Conservation (phyloP, 805 yeast genomes). For the Pichia thaimueangensis region DNA sequence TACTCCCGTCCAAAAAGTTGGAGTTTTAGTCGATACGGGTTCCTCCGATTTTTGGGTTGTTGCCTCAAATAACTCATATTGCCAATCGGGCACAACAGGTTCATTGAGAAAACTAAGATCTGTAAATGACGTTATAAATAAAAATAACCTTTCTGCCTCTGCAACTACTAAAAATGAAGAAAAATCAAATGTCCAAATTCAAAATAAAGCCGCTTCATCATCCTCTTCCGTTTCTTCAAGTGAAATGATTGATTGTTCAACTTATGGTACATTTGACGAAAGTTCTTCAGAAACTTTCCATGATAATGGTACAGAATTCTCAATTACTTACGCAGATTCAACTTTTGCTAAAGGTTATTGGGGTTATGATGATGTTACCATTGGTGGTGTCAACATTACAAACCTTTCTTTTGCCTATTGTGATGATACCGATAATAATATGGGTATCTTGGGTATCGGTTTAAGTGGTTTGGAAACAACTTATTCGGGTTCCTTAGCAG, state of each 20-base stretch:
- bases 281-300: slow-evolving; percentile 33
- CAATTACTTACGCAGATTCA: slow-evolving; percentile 42
- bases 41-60: slow-evolving; percentile 70
- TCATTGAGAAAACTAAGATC: slow-evolving; percentile 10
- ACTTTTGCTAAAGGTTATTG: slow-evolving; percentile 43
- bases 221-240: background rate
- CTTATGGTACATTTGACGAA: slow-evolving; percentile 35
- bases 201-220: slow-evolving; percentile 3
- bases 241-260: background rate
- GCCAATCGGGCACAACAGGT: slow-evolving; percentile 21
- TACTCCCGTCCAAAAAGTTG: slow-evolving; percentile 47
- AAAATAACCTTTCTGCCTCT: background rate
- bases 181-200: background rate
- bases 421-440: slow-evolving; percentile 50
- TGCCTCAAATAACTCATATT: slow-evolving; percentile 42
- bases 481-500: background rate
- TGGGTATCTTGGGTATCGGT: slow-evolving; percentile 74
- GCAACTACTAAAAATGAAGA: background rate
- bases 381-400: slow-evolving; percentile 43
- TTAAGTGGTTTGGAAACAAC: slow-evolving; percentile 1
- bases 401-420: slow-evolving; percentile 70
- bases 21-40: slow-evolving; percentile 65
- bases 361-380: slow-evolving; percentile 56
- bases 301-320: slow-evolving; percentile 35
- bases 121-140: slow-evolving; percentile 2